phyloP scores from a whole-genome alignment of 2,329 filamentous ascomycete species.

The Phialophora macrospora region DNA sequence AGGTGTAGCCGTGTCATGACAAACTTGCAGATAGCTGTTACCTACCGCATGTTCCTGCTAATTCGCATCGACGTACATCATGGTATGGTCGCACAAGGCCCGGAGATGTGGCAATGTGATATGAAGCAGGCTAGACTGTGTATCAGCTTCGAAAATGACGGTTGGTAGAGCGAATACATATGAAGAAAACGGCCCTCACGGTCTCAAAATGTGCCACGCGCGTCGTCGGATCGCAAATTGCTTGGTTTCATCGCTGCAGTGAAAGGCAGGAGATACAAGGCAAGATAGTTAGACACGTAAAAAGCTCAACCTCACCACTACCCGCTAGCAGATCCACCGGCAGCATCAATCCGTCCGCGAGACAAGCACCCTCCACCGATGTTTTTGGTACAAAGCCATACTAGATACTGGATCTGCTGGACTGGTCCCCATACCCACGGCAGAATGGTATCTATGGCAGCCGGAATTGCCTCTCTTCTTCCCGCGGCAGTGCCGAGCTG shows the following conservation, averaged over 20 bases:
- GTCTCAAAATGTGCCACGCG: not conserved
- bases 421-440: not conserved
- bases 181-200: not conserved
- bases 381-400: not conserved
- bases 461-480: not conserved
- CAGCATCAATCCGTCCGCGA: not conserved
- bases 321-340: not conserved
- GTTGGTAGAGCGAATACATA: not conserved
- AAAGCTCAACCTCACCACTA: not conserved
- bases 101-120: not conserved
- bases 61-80: not conserved
- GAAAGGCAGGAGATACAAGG: not conserved
- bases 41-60: not conserved
- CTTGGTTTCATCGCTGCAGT: not conserved
- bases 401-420: not conserved
- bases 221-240: not conserved
- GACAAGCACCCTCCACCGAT: not conserved
- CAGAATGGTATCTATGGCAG: not conserved
- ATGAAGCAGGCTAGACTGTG: not conserved
- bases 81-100: not conserved
- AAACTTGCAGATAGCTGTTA: not conserved
- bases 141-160: not conserved
- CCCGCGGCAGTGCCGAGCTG: not conserved
- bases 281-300: not conserved
- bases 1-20: not conserved